Conservation (phyloP, 257 asterid species). For the Marsdenia floribunda region DNA sequence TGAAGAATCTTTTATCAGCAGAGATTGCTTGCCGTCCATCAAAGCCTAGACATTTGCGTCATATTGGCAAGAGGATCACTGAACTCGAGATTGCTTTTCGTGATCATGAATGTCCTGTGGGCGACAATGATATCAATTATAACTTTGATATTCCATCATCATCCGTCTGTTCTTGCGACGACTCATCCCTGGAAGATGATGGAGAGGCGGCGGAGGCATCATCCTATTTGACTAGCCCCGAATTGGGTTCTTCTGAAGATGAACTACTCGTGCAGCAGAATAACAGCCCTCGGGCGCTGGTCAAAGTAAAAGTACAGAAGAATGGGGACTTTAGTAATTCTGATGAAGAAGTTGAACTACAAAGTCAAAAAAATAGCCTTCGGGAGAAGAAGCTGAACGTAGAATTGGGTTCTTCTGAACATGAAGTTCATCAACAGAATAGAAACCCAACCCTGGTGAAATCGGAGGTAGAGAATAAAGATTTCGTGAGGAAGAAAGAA, state of each 20-base stretch:
- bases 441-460: neutral
- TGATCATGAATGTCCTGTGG: slow-evolving; percentile 8
- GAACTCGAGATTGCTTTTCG: slow-evolving; percentile 18
- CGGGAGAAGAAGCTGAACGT: neutral
- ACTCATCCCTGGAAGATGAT: slow-evolving; percentile 9
- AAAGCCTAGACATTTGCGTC: slow-evolving; percentile 17
- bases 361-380: neutral
- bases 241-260: neutral
- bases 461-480: neutral
- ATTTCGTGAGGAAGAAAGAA: neutral
- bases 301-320: neutral
- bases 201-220: slow-evolving; percentile 1
- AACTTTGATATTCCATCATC: slow-evolving; percentile 6
- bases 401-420: neutral
- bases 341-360: neutral
- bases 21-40: slow-evolving; percentile 22
- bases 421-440: no score
- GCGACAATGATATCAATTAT: neutral
- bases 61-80: slow-evolving; percentile 17
- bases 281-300: neutral
- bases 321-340: no score
- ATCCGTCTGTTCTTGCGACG: slow-evolving; percentile 25
- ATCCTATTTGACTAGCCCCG: slow-evolving; percentile 8
- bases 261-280: neutral
- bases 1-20: slow-evolving; percentile 21